These are phyloP conservation scores for Fraxinus americana DNA, from an alignment of 257 asterid species.

Conservation along the genomic window DNA sequence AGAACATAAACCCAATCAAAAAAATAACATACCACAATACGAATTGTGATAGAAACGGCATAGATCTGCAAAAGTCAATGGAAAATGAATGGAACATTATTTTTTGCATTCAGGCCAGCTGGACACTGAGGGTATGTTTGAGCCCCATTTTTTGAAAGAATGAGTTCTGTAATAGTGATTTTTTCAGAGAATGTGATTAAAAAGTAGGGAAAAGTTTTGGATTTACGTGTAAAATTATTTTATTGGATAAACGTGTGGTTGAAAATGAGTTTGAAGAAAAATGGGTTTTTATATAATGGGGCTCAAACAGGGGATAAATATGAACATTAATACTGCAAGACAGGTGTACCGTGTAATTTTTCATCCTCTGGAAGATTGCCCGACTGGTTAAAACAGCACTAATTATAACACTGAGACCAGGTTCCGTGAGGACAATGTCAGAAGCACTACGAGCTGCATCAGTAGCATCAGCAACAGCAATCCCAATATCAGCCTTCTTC, in stretches of 20 bases:
- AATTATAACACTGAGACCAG: slow-evolving; percentile 65
- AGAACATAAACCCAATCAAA: not conserved
- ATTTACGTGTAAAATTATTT: too few species aligned
- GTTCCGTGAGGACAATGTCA: slow-evolving; percentile 61
- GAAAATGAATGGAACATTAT: slow-evolving; percentile 7
- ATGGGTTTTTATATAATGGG: too few species aligned
- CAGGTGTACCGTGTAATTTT: slow-evolving; percentile 54
- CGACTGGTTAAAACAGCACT: slow-evolving; percentile 70
- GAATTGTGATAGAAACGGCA: slow-evolving; percentile 68
- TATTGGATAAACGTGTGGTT: too few species aligned
- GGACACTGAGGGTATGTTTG: too few species aligned
- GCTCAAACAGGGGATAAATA: too few species aligned
- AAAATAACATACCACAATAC: slow-evolving; percentile 54
- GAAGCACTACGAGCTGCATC: slow-evolving; percentile 71
- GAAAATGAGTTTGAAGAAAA: too few species aligned
- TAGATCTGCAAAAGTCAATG: slow-evolving; percentile 49
- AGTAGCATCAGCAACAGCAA: slow-evolving; percentile 70
- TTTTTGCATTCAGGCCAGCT: not conserved
- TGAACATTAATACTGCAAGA: not conserved
- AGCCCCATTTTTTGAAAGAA: too few species aligned
- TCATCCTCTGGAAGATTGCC: slow-evolving; percentile 68
- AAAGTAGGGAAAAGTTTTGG: too few species aligned
- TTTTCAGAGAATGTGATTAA: too few species aligned
- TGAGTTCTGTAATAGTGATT: too few species aligned
- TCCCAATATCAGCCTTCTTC: slow-evolving; percentile 64